phyloP scores from a whole-genome alignment of 768 basidiomycete genomes.

The Rhodotorula toruloides region DNA sequence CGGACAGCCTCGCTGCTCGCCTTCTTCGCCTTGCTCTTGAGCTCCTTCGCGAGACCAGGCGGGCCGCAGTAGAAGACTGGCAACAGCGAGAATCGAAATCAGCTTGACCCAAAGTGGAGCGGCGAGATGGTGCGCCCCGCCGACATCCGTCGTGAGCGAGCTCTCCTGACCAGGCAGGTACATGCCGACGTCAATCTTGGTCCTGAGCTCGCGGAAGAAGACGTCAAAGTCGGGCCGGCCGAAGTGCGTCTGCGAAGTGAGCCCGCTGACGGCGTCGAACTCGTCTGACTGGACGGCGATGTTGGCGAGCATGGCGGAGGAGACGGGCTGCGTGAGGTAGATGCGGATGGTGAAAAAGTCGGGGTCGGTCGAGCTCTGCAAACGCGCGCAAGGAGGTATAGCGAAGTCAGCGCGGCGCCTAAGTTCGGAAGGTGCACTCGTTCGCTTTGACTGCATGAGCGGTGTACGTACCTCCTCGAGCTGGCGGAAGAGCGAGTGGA shows the following conservation, averaged over 20 bases:
- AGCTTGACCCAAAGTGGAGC: background rate
- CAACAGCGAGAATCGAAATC: too few relatives aligned
- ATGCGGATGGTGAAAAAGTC: conserved; percentile 89
- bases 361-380: conserved; percentile 53
- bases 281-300: conserved; percentile 64
- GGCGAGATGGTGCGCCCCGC: conserved; percentile 1
- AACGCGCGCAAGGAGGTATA: background rate
- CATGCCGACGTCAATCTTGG: conserved; percentile 70
- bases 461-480: conserved; percentile 59
- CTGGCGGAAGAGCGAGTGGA: conserved; percentile 79
- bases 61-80: conserved; percentile 50
- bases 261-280: conserved; percentile 81
- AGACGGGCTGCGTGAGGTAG: conserved; percentile 80
- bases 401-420: background rate
- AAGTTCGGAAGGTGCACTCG: too few relatives aligned
- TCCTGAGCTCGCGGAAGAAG: conserved; percentile 68
- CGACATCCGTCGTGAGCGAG: conserved; percentile 72
- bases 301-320: conserved; percentile 84
- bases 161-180: conserved; percentile 74
- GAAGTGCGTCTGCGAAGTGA: conserved; percentile 82
- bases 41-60: conserved; percentile 63
- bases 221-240: conserved; percentile 84
- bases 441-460: too few relatives aligned
- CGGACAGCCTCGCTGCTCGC: conserved; percentile 51
- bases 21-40: conserved; percentile 65